phyloP scores from a whole-genome alignment of 352 stramenopile species.

The Discostella stelligera region DNA sequence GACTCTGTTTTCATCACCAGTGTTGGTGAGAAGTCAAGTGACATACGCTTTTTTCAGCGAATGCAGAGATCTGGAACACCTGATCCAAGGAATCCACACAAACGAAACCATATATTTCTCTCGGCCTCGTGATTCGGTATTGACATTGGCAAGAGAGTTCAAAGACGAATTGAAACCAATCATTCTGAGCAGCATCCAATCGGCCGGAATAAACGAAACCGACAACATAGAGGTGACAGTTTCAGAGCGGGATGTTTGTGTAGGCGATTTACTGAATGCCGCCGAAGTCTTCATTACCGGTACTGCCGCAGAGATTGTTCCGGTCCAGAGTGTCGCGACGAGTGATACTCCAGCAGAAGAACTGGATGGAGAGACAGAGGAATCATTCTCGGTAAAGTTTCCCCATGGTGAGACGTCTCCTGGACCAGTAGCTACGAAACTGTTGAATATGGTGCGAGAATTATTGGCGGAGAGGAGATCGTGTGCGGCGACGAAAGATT shows the following conservation, averaged over 20 bases:
- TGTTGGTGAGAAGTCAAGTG: too few relatives aligned
- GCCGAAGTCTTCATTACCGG: conserved; percentile 74
- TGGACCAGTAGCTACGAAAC: conserved; percentile 65
- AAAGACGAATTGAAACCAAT: conserved; percentile 64
- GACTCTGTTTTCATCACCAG: too few relatives aligned
- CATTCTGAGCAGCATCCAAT: conserved; percentile 57
- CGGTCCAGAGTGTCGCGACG: conserved; percentile 68
- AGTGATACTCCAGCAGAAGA: conserved; percentile 31
- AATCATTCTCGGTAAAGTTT: conserved; percentile 61
- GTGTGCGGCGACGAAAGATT: conserved; percentile 52
- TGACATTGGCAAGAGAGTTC: conserved; percentile 65
- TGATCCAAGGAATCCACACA: too few relatives aligned
- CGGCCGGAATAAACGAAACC: conserved; percentile 17
- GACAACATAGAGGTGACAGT: conserved; percentile 53
- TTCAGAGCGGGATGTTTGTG: conserved; percentile 65
- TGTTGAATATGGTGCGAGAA: conserved; percentile 71
- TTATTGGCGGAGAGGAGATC: conserved; percentile 60
- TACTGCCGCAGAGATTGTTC: conserved; percentile 76
- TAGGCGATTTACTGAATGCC: conserved; percentile 69
- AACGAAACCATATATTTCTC: too few relatives aligned
- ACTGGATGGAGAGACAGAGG: conserved; percentile 46
- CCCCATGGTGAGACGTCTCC: conserved; percentile 54
- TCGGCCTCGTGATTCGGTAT: conserved; percentile 57
- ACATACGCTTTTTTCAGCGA: too few relatives aligned
- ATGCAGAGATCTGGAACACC: too few relatives aligned